phyloP scores from a whole-genome alignment of 306 rosid species.

The Casuarina equisetifolia region DNA sequence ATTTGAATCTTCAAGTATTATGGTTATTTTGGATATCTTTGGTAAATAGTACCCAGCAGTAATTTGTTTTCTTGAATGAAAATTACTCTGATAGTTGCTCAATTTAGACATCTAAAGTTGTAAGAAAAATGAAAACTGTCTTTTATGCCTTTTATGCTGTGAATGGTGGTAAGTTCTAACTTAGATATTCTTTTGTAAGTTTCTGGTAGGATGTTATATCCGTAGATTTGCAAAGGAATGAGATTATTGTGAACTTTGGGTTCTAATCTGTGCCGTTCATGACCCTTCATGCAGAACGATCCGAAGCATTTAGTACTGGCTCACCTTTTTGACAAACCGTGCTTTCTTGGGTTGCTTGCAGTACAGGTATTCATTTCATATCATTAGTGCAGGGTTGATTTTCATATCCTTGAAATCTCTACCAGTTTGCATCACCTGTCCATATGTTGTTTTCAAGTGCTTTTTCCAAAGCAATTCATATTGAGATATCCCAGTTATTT shows the following conservation, averaged over 20 bases:
- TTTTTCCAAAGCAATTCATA: background rate
- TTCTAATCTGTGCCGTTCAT: conserved; percentile 14
- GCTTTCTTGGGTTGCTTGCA: conserved; percentile 84
- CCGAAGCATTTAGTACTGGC: conserved; percentile 72
- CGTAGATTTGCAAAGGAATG: conserved; percentile 6
- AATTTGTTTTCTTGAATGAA: background rate
- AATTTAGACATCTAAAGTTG: background rate
- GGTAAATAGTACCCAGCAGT: background rate
- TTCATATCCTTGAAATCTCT: background rate
- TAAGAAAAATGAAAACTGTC: background rate
- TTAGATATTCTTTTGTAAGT: background rate
- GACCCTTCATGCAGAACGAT: conserved; percentile 48
- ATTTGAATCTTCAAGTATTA: background rate
- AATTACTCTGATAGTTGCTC: background rate
- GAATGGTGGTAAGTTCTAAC: background rate
- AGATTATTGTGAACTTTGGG: conserved; percentile 1
- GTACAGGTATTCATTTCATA: conserved; percentile 54
- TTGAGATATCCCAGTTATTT: conserved; percentile 1
- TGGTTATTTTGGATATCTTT: background rate
- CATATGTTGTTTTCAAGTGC: background rate
- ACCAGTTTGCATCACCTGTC: background rate
- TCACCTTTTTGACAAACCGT: conserved; percentile 88
- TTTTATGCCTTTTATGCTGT: background rate
- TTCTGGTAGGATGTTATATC: background rate
- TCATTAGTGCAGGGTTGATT: background rate